Conservation (phyloP, 225 moss, liverwort and hornwort genomes). For the Thuidium tamariscinum region DNA sequence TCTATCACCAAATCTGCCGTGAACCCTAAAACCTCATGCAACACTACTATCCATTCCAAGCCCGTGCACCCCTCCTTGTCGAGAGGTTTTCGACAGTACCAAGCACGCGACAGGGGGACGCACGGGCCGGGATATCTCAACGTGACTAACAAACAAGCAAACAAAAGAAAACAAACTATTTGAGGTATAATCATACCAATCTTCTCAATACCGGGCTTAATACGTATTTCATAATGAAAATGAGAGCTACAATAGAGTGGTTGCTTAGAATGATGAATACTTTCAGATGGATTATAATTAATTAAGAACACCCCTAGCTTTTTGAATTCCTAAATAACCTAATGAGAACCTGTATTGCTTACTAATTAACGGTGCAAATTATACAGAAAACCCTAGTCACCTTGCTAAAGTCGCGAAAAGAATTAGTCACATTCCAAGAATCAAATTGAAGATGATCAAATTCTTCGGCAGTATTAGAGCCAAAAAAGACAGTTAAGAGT, state of each 20-base stretch:
- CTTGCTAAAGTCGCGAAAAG: background rate
- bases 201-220: too few species aligned
- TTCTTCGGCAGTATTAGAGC: conserved; percentile 20
- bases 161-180: too few species aligned
- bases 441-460: conserved; percentile 44
- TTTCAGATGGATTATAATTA: background rate
- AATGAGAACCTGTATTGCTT: background rate
- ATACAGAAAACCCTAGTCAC: background rate
- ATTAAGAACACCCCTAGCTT: background rate
- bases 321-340: background rate
- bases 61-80: too few species aligned
- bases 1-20: too few species aligned
- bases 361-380: background rate
- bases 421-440: conserved; percentile 33
- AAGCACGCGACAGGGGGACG: too few species aligned
- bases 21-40: too few species aligned
- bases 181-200: too few species aligned
- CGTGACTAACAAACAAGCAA: too few species aligned
- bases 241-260: background rate
- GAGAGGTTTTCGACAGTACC: too few species aligned
- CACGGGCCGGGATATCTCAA: too few species aligned
- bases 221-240: background rate
- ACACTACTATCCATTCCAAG: too few species aligned
- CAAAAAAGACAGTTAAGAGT: conserved; percentile 41
- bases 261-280: background rate